Base-by-base conservation (phyloP, 345 rosid genomes). In the Salix dunnii region DNA sequence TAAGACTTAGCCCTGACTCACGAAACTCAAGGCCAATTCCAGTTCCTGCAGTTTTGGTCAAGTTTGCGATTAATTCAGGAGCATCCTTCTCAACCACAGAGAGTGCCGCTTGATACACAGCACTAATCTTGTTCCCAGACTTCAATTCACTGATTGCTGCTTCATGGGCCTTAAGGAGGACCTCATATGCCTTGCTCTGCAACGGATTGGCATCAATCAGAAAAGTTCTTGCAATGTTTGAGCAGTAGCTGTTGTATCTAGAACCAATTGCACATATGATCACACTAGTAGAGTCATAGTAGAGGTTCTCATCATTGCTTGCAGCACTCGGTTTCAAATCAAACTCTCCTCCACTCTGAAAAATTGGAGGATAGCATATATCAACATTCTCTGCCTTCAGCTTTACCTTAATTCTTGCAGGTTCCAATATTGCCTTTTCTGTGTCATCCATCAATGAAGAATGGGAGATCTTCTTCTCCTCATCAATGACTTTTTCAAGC, bases 11-110 rank as follows among this genome's bases (percentile, higher is more conserved):
- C 27, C 98, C 97, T 1, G 94, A 90, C 88, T 95, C 98, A 28
- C 98, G 91, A 78, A 93, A 93, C 82, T 93, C 99, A 65, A 95
- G 98, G 74, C 98, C 99, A 7, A 95, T 91, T 72, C 99, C 97
- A 17, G 99, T 95, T 81, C 98, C 99, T 43, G 99, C 99, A 80
- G 94, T 86, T 88, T 88, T 93, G 12, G 98, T 95, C 73, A 95
- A 75, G 82, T 90, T 87, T 38, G 90, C 85, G 68, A 84, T 78
- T 72, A 93, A 81, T 71, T 93, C 93, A 49, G 98, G 98, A 13
- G 94, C 91, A 74, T 91, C 96, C 72, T 86, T 90, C 86, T 93
- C 90, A 51, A 93, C 91, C 67, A 91, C 90, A 0, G 96, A 84
- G 65, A 91, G 82, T 25, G 99, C 98, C 67, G 94, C 92, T 79